phyloP scores from a whole-genome alignment of 108 stramenopile species.

The Skeletonema menzelii region DNA sequence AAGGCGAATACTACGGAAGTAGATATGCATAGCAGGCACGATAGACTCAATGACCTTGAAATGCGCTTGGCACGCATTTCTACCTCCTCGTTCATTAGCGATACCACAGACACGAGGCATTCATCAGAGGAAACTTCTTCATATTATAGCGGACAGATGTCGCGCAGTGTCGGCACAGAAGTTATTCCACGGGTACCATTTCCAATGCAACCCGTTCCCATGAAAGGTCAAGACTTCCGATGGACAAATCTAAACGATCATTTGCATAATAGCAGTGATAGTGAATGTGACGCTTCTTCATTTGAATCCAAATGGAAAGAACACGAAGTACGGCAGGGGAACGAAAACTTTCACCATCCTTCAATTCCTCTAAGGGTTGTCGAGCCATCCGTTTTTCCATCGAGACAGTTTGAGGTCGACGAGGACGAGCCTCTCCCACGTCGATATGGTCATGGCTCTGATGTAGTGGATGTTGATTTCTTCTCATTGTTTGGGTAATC shows the following conservation, averaged over 20 bases:
- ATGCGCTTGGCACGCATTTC: not conserved
- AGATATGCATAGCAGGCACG: not conserved
- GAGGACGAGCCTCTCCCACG: constrained; percentile 27
- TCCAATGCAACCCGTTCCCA: not conserved
- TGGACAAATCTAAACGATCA: not conserved
- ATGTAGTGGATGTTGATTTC: not conserved
- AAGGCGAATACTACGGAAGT: too few relatives aligned
- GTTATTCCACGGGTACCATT: not conserved
- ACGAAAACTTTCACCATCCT: not conserved
- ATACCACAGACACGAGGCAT: not conserved
- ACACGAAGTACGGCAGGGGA: not conserved
- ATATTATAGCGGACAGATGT: not conserved
- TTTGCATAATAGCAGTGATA: not conserved
- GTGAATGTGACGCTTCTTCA: not conserved
- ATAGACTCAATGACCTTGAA: not conserved
- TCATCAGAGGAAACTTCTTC: not conserved
- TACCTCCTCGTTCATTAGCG: not conserved
- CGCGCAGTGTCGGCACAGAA: not conserved
- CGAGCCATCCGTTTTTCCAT: constrained; percentile 6
- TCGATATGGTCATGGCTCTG: not conserved
- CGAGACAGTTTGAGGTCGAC: constrained; percentile 2
- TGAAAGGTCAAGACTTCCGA: not conserved
- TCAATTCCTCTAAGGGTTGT: not conserved
- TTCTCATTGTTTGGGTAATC: not conserved
- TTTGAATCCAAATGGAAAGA: not conserved